phyloP scores from a whole-genome alignment of 1,284 basidiomycete genomes.

The Melampsora americana region DNA sequence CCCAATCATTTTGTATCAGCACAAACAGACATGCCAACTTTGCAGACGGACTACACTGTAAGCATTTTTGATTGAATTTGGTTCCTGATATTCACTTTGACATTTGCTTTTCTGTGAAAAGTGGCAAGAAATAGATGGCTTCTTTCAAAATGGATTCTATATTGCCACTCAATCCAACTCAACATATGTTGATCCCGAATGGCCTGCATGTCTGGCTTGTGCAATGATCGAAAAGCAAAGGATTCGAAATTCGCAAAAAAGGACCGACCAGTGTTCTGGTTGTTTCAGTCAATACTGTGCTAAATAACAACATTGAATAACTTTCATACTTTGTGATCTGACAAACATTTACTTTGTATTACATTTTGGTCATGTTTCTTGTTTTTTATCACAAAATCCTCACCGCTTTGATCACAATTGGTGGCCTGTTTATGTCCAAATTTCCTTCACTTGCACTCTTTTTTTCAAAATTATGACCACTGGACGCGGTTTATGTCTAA shows the following conservation, averaged over 20 bases:
- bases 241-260: neutral
- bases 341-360: no score
- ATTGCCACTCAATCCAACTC: slow-evolving; percentile 35
- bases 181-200: slow-evolving; percentile 33
- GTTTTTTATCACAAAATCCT: no score
- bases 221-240: slow-evolving; percentile 33
- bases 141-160: slow-evolving; percentile 35
- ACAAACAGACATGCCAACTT: slow-evolving; percentile 34
- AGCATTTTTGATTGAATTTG: neutral
- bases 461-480: no score
- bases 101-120: neutral
- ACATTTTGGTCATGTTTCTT: no score
- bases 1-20: slow-evolving; percentile 34
- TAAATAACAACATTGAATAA: neutral
- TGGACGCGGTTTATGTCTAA: no score
- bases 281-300: slow-evolving; percentile 37
- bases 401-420: no score
- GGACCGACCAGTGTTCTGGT: slow-evolving; percentile 29
- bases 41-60: slow-evolving; percentile 33
- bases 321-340: neutral
- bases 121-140: slow-evolving; percentile 38
- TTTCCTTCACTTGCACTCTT: no score
- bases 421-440: no score
- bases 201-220: slow-evolving; percentile 41
- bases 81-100: neutral